Percentiles rank a stretch among this genome's conserved stretches.
These are phyloP conservation scores for Trichopus zeylanicus DNA, from an alignment of 116 monocot species.

Conservation along the genomic window DNA sequence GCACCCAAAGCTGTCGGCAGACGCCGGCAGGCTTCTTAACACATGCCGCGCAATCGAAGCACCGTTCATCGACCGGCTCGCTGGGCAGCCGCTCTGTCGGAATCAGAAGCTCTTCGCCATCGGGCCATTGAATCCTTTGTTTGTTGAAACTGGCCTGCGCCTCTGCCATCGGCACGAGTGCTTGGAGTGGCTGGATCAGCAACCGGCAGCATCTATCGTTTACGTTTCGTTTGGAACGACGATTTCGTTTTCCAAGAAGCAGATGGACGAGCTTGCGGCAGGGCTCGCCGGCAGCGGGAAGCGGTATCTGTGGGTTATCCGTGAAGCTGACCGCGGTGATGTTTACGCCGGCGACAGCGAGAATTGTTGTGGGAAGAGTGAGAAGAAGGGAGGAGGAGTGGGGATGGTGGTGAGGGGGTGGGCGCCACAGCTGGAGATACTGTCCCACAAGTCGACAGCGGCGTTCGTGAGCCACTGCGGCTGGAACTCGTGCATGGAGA, in stretches of 20 bases:
- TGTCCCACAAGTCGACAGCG: slow-evolving; percentile 21
- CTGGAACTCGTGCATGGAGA: slow-evolving; percentile 68
- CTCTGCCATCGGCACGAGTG: slow-evolving; percentile 4
- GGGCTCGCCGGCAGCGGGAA: slow-evolving; percentile 23
- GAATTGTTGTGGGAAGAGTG: slow-evolving; percentile 1
- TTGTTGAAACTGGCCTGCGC: neutral
- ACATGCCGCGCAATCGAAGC: slow-evolving; percentile 23
- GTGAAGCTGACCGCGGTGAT: slow-evolving; percentile 27
- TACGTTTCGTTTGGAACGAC: slow-evolving; percentile 42
- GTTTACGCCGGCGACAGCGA: slow-evolving; percentile 6
- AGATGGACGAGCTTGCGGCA: slow-evolving; percentile 27
- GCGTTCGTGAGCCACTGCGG: slow-evolving; percentile 61
- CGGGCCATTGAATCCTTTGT: slow-evolving; percentile 12
- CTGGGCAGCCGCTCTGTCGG: neutral
- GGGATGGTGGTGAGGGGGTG: slow-evolving; percentile 29
- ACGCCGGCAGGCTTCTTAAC: slow-evolving; percentile 12
- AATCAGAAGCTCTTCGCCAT: slow-evolving; percentile 18
- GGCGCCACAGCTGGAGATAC: slow-evolving; percentile 49
- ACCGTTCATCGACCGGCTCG: slow-evolving; percentile 15
- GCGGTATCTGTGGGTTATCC: slow-evolving; percentile 32
- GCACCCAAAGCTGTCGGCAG: neutral
- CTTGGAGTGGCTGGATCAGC: slow-evolving; percentile 32
- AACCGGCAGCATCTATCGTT: slow-evolving; percentile 23
- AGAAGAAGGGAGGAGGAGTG: slow-evolving; percentile 6
- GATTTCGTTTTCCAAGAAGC: slow-evolving; percentile 14